Evolutionary conservation across 1,139 yeast genomes (phyloP), one percentile per base, ranked within the genome.

Genomic region (Geotrichum europaeum): DNA sequence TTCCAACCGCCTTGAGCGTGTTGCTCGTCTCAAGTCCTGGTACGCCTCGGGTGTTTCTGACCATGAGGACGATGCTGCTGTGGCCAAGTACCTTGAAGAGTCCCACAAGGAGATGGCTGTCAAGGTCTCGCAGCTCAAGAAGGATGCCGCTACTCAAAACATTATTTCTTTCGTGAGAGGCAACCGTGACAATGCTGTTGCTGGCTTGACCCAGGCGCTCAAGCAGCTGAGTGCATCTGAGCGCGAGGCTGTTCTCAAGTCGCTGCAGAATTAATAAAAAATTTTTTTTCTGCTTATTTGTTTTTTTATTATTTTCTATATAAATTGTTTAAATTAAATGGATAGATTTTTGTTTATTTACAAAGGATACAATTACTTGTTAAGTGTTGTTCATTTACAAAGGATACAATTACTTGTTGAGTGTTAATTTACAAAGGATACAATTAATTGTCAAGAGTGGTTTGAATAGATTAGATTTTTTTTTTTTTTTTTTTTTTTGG

Each of bases 21-120:
- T 87, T 63, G 88, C 97, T 28, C 84, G 96, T 77, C 78, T 94
- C 70, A 87, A 86, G 81, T 86, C 96, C 63, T 89, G 96, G 94
- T 86, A 81, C 59, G 65, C 70, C n/a, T 89, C 96, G 62, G 75
- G 81, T n/a, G 80, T 86, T 54, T 81, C 87, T 63, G 87, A 89
- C 70, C 80, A 79, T 64, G 87, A 85, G 49, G 80, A 88, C 67
- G 97, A 94, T 73, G 80, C 80, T 70, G 88, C 82, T 45, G 96
- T 91, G 64, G 90, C 96, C 63, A 81, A 79, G 63, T 92, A 95
- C 92, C 86, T 91, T 68, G 97, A 90, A 76, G 85, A 84, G 65
- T 85, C 87, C 75, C 94, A 86, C 73, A 77, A 79, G 62, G 75
- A 80, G 65, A 79, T 89, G 66, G 86, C 86, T 64, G 78, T 80